phyloP scores from a whole-genome alignment of 2,329 filamentous ascomycete species.

The Pseudogymnoascus sp. region DNA sequence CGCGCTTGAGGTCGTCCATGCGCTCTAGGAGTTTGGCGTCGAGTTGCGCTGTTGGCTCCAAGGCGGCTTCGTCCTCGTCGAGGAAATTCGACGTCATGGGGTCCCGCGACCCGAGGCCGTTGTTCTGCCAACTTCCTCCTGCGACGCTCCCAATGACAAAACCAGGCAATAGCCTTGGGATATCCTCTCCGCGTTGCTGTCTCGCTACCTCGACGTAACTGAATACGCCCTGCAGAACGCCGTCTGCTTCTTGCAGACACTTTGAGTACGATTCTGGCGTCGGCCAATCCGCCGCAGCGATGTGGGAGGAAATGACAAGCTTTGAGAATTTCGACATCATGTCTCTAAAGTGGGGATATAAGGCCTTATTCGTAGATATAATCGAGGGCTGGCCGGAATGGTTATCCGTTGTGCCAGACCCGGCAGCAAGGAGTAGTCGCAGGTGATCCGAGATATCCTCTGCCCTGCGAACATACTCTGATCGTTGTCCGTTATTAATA shows the following conservation, averaged over 20 bases:
- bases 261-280: constrained; percentile 91
- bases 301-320: constrained; percentile 92
- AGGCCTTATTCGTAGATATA: constrained; percentile 92
- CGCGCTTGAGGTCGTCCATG: constrained; percentile 76
- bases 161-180: constrained; percentile 84
- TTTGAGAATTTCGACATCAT: constrained; percentile 99
- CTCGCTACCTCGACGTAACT: constrained; percentile 94
- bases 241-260: constrained; percentile 94
- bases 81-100: constrained; percentile 75
- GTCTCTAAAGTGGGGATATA: constrained; percentile 95
- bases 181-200: constrained; percentile 86
- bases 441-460: constrained; percentile 98
- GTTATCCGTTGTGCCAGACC: constrained; percentile 95
- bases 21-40: constrained; percentile 73
- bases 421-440: constrained; percentile 84
- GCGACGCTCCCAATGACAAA: constrained; percentile 80
- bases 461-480: constrained; percentile 88
- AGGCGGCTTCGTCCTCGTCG: constrained; percentile 67
- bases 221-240: constrained; percentile 86
- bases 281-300: constrained; percentile 92
- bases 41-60: constrained; percentile 65
- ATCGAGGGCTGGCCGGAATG: constrained; percentile 99
- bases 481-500: constrained; percentile 73
- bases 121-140: constrained; percentile 83
- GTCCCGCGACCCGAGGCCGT: constrained; percentile 57